Base-by-base conservation (phyloP, 176 grass and related monocot genomes). In the Rhynchospora tenuis region DNA sequence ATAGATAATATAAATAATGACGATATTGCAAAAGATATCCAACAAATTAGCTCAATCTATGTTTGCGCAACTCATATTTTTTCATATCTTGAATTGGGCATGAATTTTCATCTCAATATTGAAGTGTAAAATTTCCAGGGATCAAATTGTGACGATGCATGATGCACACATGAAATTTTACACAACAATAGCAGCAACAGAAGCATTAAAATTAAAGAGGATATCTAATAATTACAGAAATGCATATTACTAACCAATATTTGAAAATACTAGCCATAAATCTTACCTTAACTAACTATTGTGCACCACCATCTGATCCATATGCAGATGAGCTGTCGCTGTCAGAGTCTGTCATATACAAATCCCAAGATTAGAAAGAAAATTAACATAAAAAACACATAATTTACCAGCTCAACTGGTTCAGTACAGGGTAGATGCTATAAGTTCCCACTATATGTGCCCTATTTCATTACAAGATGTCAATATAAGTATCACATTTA, bases 291-390 rank as follows among this genome's bases (percentile, higher is more conserved):
- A 81, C 28, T 63, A 63, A 81, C 55, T 64, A 61, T 81, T 81
- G 59, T 26, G 24, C 55, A n/a, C 78, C 59, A 14, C 68, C 89
- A 84, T 86, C 91, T 11, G 88, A 93, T 90, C 88, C 92, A 95
- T 90, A 93, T 26, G 87, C 82, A 66, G 95, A 98, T 11, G 92
- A 95, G 65, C 95, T 95, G 84, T 93, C 92, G 54, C 92, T 98
- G 78, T 95, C 95, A 42, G 95, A 98, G 68, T 93, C 92, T 98
- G 95, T 66, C 70, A 91, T 69, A 87, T 74, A 47, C 24, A 55
- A 43, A 66, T 59, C 78, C 83, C 15, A 83, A 19, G 50, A 77
- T 51, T 19, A 31, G 48, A 77, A 76, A 77, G 24, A 56, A 76
- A 24, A 55, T 77, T 77, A 77, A 56, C 24, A 38, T 26, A 77